These are phyloP conservation scores for Pseudomassariella vexata DNA, from an alignment of 2,329 filamentous ascomycete species.

Conservation along the genomic window DNA sequence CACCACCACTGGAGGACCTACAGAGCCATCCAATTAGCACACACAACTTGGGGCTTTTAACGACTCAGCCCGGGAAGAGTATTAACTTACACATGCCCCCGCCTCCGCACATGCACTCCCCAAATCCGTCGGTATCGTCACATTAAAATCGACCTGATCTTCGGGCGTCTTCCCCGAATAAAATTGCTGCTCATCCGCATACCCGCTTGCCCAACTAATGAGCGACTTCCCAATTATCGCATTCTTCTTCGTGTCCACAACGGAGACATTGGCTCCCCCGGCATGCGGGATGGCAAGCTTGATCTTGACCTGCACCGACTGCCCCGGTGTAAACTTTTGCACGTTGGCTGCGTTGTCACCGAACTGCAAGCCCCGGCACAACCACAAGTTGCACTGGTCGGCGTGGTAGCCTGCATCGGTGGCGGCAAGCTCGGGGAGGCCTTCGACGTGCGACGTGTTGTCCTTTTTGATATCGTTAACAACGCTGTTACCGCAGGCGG, in stretches of 20 bases:
- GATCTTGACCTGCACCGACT: conserved; percentile 34
- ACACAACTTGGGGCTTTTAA: too few relatives aligned
- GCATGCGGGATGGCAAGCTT: conserved; percentile 39
- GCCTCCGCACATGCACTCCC: conserved; percentile 17
- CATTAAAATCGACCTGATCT: conserved; percentile 22
- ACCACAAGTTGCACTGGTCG: conserved; percentile 26
- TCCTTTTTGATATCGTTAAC: conserved; percentile 18
- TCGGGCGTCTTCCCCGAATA: conserved; percentile 18
- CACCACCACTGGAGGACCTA: conserved; percentile 26
- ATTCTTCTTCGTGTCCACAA: conserved; percentile 39
- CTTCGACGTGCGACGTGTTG: conserved; percentile 24
- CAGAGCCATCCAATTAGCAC: background rate
- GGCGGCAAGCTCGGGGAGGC: conserved; percentile 23
- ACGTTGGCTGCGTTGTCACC: conserved; percentile 31
- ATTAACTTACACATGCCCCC: conserved; percentile 22
- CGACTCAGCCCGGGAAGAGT: background rate
- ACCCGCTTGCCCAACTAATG: conserved; percentile 18
- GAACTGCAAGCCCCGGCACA: conserved; percentile 34
- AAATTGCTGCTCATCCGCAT: conserved; percentile 22
- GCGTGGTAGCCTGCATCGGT: conserved; percentile 16
- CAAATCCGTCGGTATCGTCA: conserved; percentile 20
- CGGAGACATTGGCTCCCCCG: conserved; percentile 41
- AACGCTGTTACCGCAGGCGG: conserved; percentile 19
- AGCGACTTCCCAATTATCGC: conserved; percentile 28
- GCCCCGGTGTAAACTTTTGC: conserved; percentile 32